Conservation (phyloP, 345 rosid genomes). For the Crucihimalaya himalaica region DNA sequence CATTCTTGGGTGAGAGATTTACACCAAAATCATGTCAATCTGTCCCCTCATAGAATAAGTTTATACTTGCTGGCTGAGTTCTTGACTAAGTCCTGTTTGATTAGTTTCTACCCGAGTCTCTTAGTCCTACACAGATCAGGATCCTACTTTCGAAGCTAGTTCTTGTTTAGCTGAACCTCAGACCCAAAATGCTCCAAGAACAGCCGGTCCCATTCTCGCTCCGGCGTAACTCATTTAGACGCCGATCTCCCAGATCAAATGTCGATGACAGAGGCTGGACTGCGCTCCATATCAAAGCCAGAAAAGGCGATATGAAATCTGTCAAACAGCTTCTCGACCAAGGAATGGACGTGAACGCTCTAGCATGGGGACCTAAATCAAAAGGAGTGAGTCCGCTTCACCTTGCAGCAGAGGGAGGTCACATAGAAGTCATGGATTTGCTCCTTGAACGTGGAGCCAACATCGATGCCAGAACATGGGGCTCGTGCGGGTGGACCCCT, state of each 20-base stretch:
- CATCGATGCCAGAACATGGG: constrained; percentile 92
- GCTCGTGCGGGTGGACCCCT: constrained; percentile 98
- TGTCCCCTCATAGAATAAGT: constrained; percentile 8
- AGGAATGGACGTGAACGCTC: constrained; percentile 81
- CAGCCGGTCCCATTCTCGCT: constrained; percentile 47
- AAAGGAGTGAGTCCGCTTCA: constrained; percentile 90
- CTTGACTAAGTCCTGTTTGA: neutral
- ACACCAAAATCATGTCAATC: constrained; percentile 26
- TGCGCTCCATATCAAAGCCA: constrained; percentile 75
- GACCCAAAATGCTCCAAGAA: constrained; percentile 54
- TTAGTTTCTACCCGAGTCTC: constrained; percentile 1
- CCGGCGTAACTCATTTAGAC: constrained; percentile 60
- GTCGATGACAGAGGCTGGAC: constrained; percentile 95
- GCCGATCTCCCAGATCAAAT: constrained; percentile 53
- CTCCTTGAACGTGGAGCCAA: constrained; percentile 92
- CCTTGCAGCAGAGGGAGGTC: constrained; percentile 98
- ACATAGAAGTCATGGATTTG: constrained; percentile 85
- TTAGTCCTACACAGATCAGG: neutral
- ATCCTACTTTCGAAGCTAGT: constrained; percentile 17
- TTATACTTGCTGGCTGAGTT: constrained; percentile 3
- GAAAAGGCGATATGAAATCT: constrained; percentile 80
- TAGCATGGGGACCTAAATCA: constrained; percentile 90
- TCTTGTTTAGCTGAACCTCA: neutral
- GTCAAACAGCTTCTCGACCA: constrained; percentile 76
- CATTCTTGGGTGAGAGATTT: constrained; percentile 22